phyloP scores from a whole-genome alignment of 805 yeast species.

The Clavispora phyllophila region DNA sequence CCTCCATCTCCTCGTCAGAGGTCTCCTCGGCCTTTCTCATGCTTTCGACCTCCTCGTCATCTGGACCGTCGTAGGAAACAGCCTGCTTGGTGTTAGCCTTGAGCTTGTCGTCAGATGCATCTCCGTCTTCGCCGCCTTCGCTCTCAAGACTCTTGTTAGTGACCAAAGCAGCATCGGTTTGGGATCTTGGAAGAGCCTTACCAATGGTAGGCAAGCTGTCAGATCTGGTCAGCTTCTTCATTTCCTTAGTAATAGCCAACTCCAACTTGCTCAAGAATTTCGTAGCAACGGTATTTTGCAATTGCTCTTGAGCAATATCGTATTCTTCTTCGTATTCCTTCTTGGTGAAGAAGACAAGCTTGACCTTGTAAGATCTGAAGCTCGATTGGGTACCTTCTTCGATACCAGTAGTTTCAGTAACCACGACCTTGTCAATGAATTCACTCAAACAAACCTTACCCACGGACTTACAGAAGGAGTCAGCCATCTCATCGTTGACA shows the following conservation, averaged over 20 bases:
- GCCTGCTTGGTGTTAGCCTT: constrained; percentile 72
- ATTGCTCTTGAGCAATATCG: constrained; percentile 75
- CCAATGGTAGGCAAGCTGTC: constrained; percentile 62
- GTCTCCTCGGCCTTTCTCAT: constrained; percentile 81
- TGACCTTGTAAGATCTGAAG: constrained; percentile 70
- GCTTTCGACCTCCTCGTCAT: constrained; percentile 88
- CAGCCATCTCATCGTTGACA: constrained; percentile 83
- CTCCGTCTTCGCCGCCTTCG: constrained; percentile 53
- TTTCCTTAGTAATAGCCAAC: constrained; percentile 67
- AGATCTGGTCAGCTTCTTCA: constrained; percentile 69
- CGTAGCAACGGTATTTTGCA: constrained; percentile 62
- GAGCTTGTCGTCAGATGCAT: constrained; percentile 55
- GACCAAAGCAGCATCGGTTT: constrained; percentile 31
- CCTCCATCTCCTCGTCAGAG: constrained; percentile 59
- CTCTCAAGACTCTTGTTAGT: constrained; percentile 30
- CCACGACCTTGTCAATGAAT: constrained; percentile 77
- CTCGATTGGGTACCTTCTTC: constrained; percentile 40
- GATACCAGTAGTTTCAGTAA: constrained; percentile 81
- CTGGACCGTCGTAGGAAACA: constrained; percentile 90
- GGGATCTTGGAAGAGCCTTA: constrained; percentile 52
- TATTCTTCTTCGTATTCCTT: constrained; percentile 82
- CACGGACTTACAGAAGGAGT: constrained; percentile 85
- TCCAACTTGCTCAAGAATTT: constrained; percentile 71
- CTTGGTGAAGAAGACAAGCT: constrained; percentile 67
- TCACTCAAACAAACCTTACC: constrained; percentile 83